Evolutionary conservation across 371 early-diverging fungal species (phyloP).

Genomic region (Mucor mucedo): DNA sequence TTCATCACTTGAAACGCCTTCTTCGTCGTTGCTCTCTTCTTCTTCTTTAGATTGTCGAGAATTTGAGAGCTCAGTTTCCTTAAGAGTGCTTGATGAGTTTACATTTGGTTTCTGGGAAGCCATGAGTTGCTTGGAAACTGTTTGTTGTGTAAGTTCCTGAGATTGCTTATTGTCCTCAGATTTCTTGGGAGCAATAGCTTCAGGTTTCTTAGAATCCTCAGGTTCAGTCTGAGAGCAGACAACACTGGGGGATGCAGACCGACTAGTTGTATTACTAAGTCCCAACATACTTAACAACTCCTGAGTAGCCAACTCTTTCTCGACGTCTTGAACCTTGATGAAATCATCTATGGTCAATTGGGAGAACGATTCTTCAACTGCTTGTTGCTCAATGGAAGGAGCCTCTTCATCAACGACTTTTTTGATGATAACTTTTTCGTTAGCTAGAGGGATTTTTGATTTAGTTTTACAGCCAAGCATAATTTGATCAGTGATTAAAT

Average conservation of each 20-base stretch:
- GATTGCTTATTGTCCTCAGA: neutral
- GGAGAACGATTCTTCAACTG: constrained; percentile 1
- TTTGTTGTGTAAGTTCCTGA: too few species aligned
- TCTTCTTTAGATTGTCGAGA: neutral
- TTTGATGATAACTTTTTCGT: constrained; percentile 5
- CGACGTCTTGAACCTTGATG: neutral
- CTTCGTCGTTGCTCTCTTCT: neutral
- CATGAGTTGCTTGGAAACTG: too few species aligned
- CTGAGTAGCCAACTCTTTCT: neutral
- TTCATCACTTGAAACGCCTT: neutral
- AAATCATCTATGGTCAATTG: constrained; percentile 3
- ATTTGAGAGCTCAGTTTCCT: neutral
- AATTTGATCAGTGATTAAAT: neutral
- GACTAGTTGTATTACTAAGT: neutral
- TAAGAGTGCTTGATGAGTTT: too few species aligned
- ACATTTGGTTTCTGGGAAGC: too few species aligned
- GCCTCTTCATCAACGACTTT: neutral
- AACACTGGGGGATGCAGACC: too few species aligned
- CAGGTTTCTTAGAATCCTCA: too few species aligned
- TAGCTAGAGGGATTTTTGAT: neutral
- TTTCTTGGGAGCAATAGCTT: neutral
- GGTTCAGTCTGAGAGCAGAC: too few species aligned
- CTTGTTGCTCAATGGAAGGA: neutral
- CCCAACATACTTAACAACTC: constrained; percentile 3
- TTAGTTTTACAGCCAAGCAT: too few species aligned